Conservation (phyloP, 2,329 filamentous ascomycete genomes). For the Gnomoniopsis smithogilvyi region DNA sequence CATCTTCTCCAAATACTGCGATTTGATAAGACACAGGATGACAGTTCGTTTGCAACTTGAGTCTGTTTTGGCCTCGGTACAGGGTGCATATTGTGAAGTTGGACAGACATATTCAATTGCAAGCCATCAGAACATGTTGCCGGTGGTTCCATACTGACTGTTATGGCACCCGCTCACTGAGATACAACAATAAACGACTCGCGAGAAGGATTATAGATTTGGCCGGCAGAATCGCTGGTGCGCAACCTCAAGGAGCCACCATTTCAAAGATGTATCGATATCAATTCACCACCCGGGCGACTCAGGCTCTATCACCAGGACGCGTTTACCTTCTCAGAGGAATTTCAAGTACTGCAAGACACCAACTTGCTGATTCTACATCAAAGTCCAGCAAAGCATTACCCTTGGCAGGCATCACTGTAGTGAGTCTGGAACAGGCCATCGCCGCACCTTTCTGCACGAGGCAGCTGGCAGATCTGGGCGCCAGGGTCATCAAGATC, state of each 20-base stretch:
- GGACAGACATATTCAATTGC: too few relatives aligned
- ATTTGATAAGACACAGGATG: neutral
- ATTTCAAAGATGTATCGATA: neutral
- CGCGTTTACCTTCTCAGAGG: neutral
- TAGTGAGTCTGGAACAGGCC: slow-evolving; percentile 52
- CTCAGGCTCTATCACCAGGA: neutral
- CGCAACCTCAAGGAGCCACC: too few relatives aligned
- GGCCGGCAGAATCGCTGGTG: too few relatives aligned
- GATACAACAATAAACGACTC: neutral
- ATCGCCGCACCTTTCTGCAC: slow-evolving; percentile 54
- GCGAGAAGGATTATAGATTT: too few relatives aligned
- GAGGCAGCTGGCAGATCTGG: slow-evolving; percentile 49
- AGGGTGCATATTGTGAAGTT: neutral
- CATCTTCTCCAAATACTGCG: too few relatives aligned
- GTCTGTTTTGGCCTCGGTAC: neutral
- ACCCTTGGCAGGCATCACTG: slow-evolving; percentile 38
- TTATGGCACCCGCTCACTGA: too few relatives aligned
- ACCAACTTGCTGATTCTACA: neutral
- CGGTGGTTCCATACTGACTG: neutral
- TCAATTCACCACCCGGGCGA: neutral
- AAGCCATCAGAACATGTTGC: too few relatives aligned
- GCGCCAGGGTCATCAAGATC: slow-evolving; percentile 53
- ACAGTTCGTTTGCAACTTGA: neutral
- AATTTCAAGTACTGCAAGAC: neutral
- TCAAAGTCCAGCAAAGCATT: neutral